Percentiles rank a stretch among this genome's conserved stretches.
Conservation (phyloP, 2,329 filamentous ascomycete species). For the Delphinella strobiligena region DNA sequence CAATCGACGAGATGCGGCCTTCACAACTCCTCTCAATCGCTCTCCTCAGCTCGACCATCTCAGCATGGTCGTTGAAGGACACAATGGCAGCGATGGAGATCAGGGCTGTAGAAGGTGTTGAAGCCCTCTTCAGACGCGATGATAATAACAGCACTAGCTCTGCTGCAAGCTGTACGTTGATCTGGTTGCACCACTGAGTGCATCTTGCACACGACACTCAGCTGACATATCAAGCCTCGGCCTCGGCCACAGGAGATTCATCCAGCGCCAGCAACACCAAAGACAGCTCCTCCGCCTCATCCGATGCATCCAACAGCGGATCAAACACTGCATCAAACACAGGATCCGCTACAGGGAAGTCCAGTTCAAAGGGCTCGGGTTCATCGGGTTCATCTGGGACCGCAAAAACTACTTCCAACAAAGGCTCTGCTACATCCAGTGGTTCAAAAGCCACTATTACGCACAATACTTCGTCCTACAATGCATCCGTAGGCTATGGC, state of each 20-base stretch:
- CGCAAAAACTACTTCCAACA: constrained; percentile 11
- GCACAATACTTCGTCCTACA: constrained; percentile 26
- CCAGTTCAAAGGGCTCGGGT: constrained; percentile 7
- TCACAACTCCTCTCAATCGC: constrained; percentile 19
- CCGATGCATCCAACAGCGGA: constrained; percentile 3
- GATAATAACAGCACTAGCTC: constrained; percentile 12
- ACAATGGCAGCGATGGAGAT: constrained; percentile 16
- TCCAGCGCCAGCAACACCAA: background rate
- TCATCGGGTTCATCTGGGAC: constrained; percentile 13
- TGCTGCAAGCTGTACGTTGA: constrained; percentile 2
- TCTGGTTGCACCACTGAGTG: background rate
- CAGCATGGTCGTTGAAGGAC: constrained; percentile 17
- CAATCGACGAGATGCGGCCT: constrained; percentile 21
- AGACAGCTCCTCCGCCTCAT: constrained; percentile 9
- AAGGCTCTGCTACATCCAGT: constrained; percentile 7
- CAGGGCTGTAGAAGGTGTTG: constrained; percentile 16
- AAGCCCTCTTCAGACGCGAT: constrained; percentile 14
- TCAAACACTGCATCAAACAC: constrained; percentile 10
- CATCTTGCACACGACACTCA: background rate
- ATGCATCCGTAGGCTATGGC: constrained; percentile 43
- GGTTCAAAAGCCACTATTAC: constrained; percentile 9
- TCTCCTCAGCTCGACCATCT: constrained; percentile 19
- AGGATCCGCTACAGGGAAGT: constrained; percentile 11
- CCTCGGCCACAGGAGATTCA: constrained; percentile 13
- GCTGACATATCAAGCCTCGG: constrained; percentile 12